Base-by-base conservation (phyloP, 805 yeast species). In the Kurtzmaniella fragi region DNA sequence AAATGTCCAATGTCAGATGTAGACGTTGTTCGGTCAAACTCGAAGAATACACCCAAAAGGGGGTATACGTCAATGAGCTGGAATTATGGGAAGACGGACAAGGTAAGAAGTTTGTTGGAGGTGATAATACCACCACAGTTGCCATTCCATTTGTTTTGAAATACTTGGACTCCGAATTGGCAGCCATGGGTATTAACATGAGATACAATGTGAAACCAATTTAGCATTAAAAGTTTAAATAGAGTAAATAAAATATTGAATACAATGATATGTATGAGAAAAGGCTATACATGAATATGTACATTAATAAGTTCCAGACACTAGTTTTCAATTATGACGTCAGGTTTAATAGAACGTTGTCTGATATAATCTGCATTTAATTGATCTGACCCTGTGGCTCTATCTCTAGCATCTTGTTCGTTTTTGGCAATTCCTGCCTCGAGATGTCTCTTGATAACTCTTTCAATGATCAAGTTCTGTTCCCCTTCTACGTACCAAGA, bases 61-160 rank as follows among this genome's bases (percentile, higher is more conserved):
- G 74, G 27, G 61, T 61, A 12, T 72, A 70, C 41, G 78, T 77
- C 42, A 81, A 77, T 48, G 88, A 83, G 44, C 68, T 83, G 16
- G 87, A 83, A 42, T 77, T 84, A 32, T 93, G 99, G 99, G 97
- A 93, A 68, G 99, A 93, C 59, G 98, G 97, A 14, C 89, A 83
- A 52, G 98, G 99, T 38, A 83, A 79, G 57, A 81, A 83, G 58
- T 91, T 84, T 59, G 80, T 80, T 41, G 99, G 99, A 39, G 99
- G 99, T 56, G 81, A 78, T 43, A 76, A 93, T 44, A 88, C 96
- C n/a, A 84, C 97, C 3, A 84, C 95, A 1, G 93, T 93, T 48
- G 96, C 96, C 33, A 84, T 93, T 59, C 99, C 99, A 41, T 93
- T 90, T 59, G 99, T 93, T 27, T 77, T 93, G 74, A 85, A 90